Base-by-base conservation (phyloP, 2,329 filamentous ascomycete genomes). In the Aspergillus floridensis region DNA sequence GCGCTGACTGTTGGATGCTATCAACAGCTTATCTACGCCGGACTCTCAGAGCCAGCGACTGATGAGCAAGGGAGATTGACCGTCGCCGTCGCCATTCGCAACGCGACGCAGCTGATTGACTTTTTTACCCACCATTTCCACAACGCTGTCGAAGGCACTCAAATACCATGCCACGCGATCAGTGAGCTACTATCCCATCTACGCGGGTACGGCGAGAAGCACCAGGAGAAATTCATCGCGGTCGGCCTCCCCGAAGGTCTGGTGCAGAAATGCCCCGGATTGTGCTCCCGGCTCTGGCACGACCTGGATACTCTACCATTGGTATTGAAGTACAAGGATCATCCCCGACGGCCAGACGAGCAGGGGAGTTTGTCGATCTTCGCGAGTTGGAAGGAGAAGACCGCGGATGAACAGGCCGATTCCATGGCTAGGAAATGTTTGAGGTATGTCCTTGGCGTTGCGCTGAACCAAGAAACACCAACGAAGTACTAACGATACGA, bases 371-470 rank as follows among this genome's bases (percentile, higher is more conserved):
- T 54, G n/a, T 41, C 70, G 67, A 77, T 66, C 52, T 65, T 46
- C 64, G 60, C 55, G 48, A 59, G 56, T 60, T 84, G 82, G 79
- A 76, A 81, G 49, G 73, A 76, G 31, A 84, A 86, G 69, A 77
- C 81, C 22, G 82, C 91, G 4, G 90, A 92, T 67, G 90, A 93
- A 71, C 86, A 91, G 72, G 89, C 90, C 1, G 90, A 93, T 70
- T 89, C 87, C 1, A 88, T 92, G 82, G 88, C 87, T 1, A 81
- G 90, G 63, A 92, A 91, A 76, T 90, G 88, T 70, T 81, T 91
- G 62, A 84, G 86, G 86, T 88, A 74, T 12, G 21, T 49, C 19
- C 26, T 52, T 8, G 12, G 32, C 14, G 12, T 22, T 10, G 7
- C 26, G 7, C 7, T 3, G 8, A 29, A 6, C 3, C 26, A 29